phyloP scores from a whole-genome alignment of 2,329 filamentous ascomycete species.

The Thyridium curvatum region DNA sequence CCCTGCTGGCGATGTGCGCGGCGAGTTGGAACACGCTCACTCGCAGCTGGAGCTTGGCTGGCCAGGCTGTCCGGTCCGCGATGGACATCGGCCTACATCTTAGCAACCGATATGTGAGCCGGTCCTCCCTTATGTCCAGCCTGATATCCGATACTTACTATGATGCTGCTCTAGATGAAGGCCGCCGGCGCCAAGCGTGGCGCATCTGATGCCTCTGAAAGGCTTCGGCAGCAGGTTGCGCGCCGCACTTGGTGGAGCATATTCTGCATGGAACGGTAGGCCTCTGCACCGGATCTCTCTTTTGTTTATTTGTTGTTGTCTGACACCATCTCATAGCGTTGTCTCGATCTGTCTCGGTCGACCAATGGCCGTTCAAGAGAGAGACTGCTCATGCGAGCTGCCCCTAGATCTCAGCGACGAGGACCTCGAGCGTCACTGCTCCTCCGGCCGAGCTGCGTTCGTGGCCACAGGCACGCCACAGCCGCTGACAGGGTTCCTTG shows the following conservation, averaged over 20 bases:
- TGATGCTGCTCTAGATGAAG: no score
- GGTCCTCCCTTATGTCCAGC: neutral
- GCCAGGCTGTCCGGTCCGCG: slow-evolving; percentile 19
- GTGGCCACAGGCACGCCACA: neutral
- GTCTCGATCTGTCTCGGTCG: slow-evolving; percentile 20
- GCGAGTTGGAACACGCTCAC: slow-evolving; percentile 22
- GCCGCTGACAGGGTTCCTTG: slow-evolving; percentile 16
- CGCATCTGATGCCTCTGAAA: neutral
- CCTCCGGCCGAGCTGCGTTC: neutral
- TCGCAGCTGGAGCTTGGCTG: slow-evolving; percentile 18
- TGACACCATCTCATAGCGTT: slow-evolving; percentile 7
- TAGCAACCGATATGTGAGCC: slow-evolving; percentile 11
- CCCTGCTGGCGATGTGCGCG: slow-evolving; percentile 19
- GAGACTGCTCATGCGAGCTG: slow-evolving; percentile 19
- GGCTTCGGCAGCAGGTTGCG: slow-evolving; percentile 13
- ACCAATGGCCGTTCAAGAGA: slow-evolving; percentile 17
- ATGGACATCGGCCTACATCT: slow-evolving; percentile 20
- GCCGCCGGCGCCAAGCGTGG: neutral
- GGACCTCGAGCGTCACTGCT: slow-evolving; percentile 11
- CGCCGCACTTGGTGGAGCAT: slow-evolving; percentile 22
- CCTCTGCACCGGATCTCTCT: neutral
- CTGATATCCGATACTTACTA: neutral
- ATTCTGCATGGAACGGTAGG: slow-evolving; percentile 18
- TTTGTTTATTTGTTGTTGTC: neutral
- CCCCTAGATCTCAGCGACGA: slow-evolving; percentile 17